These are phyloP conservation scores for Fusarium marasasianum DNA, from an alignment of 2,329 filamentous ascomycete species.

Conservation along the genomic window DNA sequence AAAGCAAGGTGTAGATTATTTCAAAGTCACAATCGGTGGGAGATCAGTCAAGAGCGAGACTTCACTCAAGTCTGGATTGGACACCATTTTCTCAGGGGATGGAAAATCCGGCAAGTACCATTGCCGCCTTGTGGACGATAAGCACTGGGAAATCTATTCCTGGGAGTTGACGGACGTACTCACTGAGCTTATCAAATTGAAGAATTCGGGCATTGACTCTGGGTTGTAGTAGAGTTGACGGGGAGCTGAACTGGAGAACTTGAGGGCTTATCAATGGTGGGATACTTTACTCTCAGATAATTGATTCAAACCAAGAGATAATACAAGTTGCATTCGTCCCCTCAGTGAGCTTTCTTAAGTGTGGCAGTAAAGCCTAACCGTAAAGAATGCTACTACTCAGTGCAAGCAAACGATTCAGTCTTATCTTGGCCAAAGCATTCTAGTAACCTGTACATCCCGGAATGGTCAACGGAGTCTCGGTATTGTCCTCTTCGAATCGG, in stretches of 20 bases:
- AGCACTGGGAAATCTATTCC: neutral
- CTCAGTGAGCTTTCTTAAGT: neutral
- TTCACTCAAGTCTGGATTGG: neutral
- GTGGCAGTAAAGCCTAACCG: neutral
- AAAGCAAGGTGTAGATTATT: neutral
- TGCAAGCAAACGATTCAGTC: neutral
- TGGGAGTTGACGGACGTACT: neutral
- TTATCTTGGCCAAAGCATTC: neutral
- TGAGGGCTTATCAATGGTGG: neutral
- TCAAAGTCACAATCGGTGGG: neutral
- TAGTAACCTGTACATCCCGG: neutral
- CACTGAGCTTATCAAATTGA: rapidly evolving
- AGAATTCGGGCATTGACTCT: neutral
- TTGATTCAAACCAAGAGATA: neutral
- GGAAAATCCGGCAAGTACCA: neutral
- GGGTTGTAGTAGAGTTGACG: neutral
- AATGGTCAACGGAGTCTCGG: too few relatives aligned
- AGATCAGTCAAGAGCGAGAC: neutral
- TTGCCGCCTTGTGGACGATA: neutral
- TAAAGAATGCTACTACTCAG: neutral
- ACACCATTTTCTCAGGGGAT: neutral
- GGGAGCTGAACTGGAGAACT: neutral
- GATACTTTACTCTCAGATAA: neutral
- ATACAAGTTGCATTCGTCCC: neutral
- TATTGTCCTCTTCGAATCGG: neutral